Conservation (phyloP, 148 eudicot species). For the Camellia sinensis region DNA sequence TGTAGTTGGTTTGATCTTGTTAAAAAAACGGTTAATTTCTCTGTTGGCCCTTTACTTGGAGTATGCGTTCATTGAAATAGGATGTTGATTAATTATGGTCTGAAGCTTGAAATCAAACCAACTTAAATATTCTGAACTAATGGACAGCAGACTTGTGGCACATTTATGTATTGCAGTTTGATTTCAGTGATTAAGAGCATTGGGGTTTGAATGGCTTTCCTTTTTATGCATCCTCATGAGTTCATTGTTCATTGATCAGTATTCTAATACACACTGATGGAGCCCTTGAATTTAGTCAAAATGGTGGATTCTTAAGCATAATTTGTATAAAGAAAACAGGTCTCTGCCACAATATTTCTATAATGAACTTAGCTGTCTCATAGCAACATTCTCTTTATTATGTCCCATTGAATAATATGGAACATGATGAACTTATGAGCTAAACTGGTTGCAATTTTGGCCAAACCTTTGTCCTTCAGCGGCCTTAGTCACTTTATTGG, state of each 20-base stretch:
- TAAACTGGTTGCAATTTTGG: neutral
- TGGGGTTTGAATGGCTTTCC: too few relatives aligned
- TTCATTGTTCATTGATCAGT: too few relatives aligned
- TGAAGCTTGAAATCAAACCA: too few relatives aligned
- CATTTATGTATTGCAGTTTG: too few relatives aligned
- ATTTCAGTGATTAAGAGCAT: too few relatives aligned
- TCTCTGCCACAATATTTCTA: neutral
- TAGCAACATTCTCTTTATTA: neutral
- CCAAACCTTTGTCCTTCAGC: neutral
- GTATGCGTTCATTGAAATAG: too few relatives aligned
- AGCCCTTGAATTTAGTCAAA: constrained; percentile 12
- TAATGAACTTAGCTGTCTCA: neutral
- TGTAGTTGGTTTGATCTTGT: too few relatives aligned
- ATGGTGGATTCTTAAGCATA: neutral
- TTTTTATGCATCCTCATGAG: neutral
- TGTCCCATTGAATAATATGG: neutral
- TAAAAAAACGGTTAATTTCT: too few relatives aligned
- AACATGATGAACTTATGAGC: neutral
- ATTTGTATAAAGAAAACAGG: neutral
- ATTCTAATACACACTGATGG: neutral
- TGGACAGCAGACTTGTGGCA: too few relatives aligned
- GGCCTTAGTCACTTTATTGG: neutral
- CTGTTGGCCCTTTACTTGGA: too few relatives aligned
- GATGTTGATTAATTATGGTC: too few relatives aligned
- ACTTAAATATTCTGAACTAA: too few relatives aligned